A percentile compares a stretch with the other conserved stretches of the same genome.
Conservation (phyloP, 495 filamentous ascomycete genomes). For the Lasiosphaeria ovina region DNA sequence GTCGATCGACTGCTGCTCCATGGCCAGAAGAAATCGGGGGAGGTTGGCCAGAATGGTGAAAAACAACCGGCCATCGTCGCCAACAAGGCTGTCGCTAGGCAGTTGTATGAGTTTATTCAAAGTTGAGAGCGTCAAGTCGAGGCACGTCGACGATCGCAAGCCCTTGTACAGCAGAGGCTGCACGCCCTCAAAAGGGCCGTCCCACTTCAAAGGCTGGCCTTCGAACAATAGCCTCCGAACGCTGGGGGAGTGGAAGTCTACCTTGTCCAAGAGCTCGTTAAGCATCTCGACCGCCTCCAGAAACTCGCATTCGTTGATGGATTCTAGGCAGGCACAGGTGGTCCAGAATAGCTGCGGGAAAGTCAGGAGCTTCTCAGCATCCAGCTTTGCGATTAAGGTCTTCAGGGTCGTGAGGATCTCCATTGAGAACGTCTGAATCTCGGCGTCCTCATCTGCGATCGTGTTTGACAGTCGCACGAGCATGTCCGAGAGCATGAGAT, state of each 20-base stretch:
- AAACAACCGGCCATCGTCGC: conserved; percentile 74
- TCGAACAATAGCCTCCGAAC: conserved; percentile 70
- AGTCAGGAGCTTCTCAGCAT: conserved; percentile 72
- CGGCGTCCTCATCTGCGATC: conserved; percentile 85
- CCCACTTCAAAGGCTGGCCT: conserved; percentile 81
- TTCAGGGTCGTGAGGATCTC: conserved; percentile 94
- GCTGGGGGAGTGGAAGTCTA: conserved; percentile 71
- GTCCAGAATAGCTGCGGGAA: conserved; percentile 98
- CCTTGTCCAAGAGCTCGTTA: conserved; percentile 77
- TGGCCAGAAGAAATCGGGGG: conserved; percentile 78
- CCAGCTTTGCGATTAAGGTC: conserved; percentile 79
- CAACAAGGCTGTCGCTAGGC: conserved; percentile 77
- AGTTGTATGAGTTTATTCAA: conserved; percentile 76
- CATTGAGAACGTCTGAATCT: conserved; percentile 95
- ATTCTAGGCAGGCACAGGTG: conserved; percentile 91
- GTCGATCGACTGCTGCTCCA: conserved; percentile 63
- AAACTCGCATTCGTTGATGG: conserved; percentile 93
- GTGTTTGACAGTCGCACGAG: conserved; percentile 91
- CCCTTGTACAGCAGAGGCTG: conserved; percentile 87
- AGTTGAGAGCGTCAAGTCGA: conserved; percentile 71
- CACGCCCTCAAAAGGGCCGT: conserved; percentile 83
- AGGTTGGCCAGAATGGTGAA: conserved; percentile 86
- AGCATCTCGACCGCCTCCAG: conserved; percentile 88
- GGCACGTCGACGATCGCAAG: conserved; percentile 77
- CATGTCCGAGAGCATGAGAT: conserved; percentile 93